Evolutionary conservation across 2,329 filamentous ascomycete genomes (phyloP).

Genomic region (Aspergillus pseudoterreus): DNA sequence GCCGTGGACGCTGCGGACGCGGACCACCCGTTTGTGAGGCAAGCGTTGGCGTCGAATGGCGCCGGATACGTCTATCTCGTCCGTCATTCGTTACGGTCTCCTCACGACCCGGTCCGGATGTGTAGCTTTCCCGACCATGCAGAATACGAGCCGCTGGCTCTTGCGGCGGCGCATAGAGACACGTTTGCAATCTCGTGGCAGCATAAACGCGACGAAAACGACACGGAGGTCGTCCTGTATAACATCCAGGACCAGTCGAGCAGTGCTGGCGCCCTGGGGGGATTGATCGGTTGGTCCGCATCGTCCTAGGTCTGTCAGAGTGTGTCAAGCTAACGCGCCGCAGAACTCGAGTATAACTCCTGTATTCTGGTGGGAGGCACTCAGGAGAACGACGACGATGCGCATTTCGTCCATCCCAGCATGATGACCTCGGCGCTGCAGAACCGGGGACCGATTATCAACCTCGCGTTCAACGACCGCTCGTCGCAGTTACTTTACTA

Average conservation of each 20-base stretch:
- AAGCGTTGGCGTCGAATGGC: slow-evolving; percentile 23
- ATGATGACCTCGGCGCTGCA: background rate
- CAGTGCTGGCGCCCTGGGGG: slow-evolving; percentile 2
- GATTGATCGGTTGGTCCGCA: slow-evolving; percentile 19
- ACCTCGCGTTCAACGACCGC: slow-evolving; percentile 35
- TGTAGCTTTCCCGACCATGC: slow-evolving; percentile 27
- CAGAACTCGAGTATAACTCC: slow-evolving; percentile 19
- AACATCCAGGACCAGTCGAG: slow-evolving; percentile 7
- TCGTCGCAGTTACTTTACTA: slow-evolving; percentile 34
- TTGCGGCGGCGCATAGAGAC: slow-evolving; percentile 21
- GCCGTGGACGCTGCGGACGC: slow-evolving; percentile 16
- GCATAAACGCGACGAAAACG: slow-evolving; percentile 16
- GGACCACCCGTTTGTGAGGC: slow-evolving; percentile 31
- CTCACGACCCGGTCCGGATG: slow-evolving; percentile 15
- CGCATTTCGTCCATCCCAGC: background rate
- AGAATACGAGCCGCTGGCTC: slow-evolving; percentile 27
- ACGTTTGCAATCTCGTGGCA: slow-evolving; percentile 39
- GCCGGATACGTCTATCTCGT: slow-evolving; percentile 25
- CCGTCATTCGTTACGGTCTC: slow-evolving; percentile 19
- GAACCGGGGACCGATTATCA: slow-evolving; percentile 23
- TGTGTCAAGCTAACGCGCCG: background rate
- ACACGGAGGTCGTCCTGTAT: slow-evolving; percentile 31
- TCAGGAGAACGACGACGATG: slow-evolving; percentile 1
- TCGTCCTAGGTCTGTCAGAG: background rate
- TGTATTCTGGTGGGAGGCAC: slow-evolving; percentile 15